Base-by-base conservation (phyloP, 2,329 filamentous ascomycete genomes). In the Phialocephala subalpina region DNA sequence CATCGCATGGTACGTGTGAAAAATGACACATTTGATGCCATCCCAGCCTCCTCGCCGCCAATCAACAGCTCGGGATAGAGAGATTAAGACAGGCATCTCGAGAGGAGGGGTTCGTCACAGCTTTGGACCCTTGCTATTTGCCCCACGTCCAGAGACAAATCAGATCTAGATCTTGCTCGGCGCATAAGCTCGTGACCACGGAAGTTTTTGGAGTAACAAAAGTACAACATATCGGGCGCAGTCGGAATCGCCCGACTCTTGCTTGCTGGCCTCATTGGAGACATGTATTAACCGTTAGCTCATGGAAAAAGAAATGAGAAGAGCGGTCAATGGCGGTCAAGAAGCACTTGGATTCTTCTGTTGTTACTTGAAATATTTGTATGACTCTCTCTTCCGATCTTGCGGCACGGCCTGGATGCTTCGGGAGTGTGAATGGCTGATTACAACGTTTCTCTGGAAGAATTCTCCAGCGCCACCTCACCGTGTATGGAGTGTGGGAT, bases 21-120 rank as follows among this genome's bases (percentile, higher is more conserved):
- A 62, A 70, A 69, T 70, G 68, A 70, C 68, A 70, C 70, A 72
- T 60, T 65, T 55, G 49, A 42, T 25, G 62, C 33, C 33, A 57
- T 61, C 36, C 42, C 33, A 52, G 29, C 57, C 42, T 47, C 42
- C 22, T 36, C 14, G 14, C 20, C 22, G 11, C 70, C 68, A 72
- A 70, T 70, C 58, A 67, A 2, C 6, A 20, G 38, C 16, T 12
- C 52, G 6, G 56, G 70, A 72, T 72, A 72, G 45, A 33, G n/a
- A 40, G 63, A 67, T 66, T 69, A 64, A 63, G 62, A 69, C 58
- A 52, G 36, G 42, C 40, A 59, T 59, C 62, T 38, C 20, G 5
- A n/a, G 8, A 38, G 16, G 52, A 62, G 62, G 60, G 62, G 59
- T 63, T 64, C 62, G 38, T 59, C 59, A 47, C 20, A 53, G 47